A percentile compares a stretch with the other conserved stretches of the same genome.
Conservation (phyloP, 2,329 filamentous ascomycete species). For the Clathrospora elynae region DNA sequence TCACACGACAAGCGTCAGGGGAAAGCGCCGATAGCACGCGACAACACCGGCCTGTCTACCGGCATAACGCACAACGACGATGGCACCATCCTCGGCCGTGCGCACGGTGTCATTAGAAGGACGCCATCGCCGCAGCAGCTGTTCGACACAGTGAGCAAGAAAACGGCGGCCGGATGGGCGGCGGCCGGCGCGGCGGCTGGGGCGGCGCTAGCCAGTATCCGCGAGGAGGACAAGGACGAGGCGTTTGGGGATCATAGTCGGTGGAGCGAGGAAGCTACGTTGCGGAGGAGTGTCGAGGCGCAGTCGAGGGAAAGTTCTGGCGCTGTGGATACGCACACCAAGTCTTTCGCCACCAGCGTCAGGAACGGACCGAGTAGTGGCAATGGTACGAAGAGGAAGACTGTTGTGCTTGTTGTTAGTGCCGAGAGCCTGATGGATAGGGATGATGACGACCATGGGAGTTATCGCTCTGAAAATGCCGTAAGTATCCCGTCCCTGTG, state of each 20-base stretch:
- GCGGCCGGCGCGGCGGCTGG: constrained; percentile 83
- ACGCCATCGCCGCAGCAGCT: constrained; percentile 88
- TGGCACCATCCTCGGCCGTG: constrained; percentile 72
- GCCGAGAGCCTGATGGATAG: constrained; percentile 69
- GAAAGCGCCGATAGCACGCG: constrained; percentile 25
- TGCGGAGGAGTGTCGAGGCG: constrained; percentile 57
- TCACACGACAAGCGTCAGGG: constrained; percentile 24
- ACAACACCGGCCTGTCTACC: constrained; percentile 28
- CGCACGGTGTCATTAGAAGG: constrained; percentile 79
- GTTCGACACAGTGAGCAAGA: constrained; percentile 80
- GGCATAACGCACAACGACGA: constrained; percentile 46
- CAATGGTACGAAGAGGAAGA: constrained; percentile 58
- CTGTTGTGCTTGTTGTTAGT: constrained; percentile 86
- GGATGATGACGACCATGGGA: constrained; percentile 60
- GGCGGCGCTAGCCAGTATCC: constrained; percentile 79
- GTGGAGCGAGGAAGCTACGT: constrained; percentile 88
- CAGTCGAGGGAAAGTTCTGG: constrained; percentile 43
- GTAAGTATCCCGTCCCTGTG: constrained; percentile 59
- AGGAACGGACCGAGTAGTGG: constrained; percentile 22
- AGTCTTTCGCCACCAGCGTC: constrained; percentile 40
- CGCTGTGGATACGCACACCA: constrained; percentile 42
- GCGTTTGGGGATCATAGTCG: constrained; percentile 80
- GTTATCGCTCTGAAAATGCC: constrained; percentile 73
- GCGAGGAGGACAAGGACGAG: constrained; percentile 79
- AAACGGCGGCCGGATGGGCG: constrained; percentile 78